Evolutionary conservation across 805 yeast species (phyloP).

Genomic region (Lachancea cidri): DNA sequence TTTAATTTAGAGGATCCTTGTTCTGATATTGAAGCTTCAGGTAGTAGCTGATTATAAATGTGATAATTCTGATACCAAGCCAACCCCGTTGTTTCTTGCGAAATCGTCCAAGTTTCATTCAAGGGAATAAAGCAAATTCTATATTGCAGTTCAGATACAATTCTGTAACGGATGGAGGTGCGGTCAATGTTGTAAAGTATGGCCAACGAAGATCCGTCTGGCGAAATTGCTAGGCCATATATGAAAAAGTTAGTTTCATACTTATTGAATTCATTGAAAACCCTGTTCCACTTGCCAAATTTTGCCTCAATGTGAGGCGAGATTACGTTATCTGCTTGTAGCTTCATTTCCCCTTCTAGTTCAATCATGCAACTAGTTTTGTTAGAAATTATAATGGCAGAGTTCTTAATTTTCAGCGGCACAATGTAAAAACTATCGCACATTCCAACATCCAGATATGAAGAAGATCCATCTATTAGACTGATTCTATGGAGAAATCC

Average conservation of each 20-base stretch:
- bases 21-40: conserved; percentile 10
- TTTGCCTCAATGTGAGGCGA: conserved; percentile 26
- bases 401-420: conserved; percentile 11
- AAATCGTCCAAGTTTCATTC: conserved; percentile 23
- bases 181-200: conserved; percentile 26
- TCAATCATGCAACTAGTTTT: conserved; percentile 15
- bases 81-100: conserved; percentile 23
- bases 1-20: conserved; percentile 7
- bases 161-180: conserved; percentile 26
- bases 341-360: conserved; percentile 8
- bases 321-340: conserved; percentile 17
- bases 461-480: conserved; percentile 3
- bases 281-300: conserved; percentile 26
- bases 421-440: conserved; percentile 19
- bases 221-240: conserved; percentile 26
- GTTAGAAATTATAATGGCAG: conserved; percentile 18
- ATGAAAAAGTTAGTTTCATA: conserved; percentile 25
- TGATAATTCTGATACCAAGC: conserved; percentile 33
- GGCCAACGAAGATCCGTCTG: conserved; percentile 28
- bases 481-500: conserved; percentile 15
- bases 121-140: conserved; percentile 26
- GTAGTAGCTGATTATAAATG: conserved; percentile 22
- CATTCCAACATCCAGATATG: conserved; percentile 7
- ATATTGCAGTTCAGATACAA: conserved; percentile 24
- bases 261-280: conserved; percentile 23